Base-by-base conservation (phyloP, 805 yeast species). In the Candida succiphila region DNA sequence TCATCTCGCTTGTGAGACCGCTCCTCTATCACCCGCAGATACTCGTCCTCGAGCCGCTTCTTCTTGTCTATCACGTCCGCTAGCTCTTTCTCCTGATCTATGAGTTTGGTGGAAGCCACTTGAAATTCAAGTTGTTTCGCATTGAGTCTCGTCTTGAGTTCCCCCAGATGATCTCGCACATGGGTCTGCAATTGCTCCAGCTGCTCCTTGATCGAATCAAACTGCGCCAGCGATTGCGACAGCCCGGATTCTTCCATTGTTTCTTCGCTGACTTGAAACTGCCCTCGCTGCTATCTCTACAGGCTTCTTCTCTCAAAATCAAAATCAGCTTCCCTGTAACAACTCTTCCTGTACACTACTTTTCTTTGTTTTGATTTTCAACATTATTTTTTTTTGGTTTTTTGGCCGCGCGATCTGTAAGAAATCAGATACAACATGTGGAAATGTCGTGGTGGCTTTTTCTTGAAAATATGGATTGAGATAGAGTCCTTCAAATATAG, bases 61-160 rank as follows among this genome's bases (percentile, higher is more conserved):
- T 44, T 42, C 7, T 37, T 35, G 16, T 36, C 40, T 5, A 51
- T 43, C 25, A 42, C 44, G 17, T 27, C 29, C 20, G 43, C 35
- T 13, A 49, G 33, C 18, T 43, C 48, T 7, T 33, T 35, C 22
- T 49, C 46, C 17, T 39, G 35, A 8, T 49, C 49, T 25, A 41
- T 37, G 10, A 52, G 30, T 27, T 44, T 37, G 1, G 49, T 35
- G 5, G 44, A 10, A 21, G 38, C 35, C 5, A 42, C 34, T 20
- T 52, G 48, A 26, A 46, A 50, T 7, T 37, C 41, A 10, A 47
- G 36, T 30, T 48, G 46, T 26, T 43, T 44, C 15, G 36, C 33
- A 9, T 45, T 36, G 4, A 54, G 34, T 14, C 46, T 51, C 1
- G 40, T 36, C 18, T 40, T 43, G 3, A 52, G 36, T 12, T 25